A percentile compares a stretch with the other conserved stretches of the same genome.
These are phyloP conservation scores for Xylaria curta DNA, from an alignment of 495 filamentous ascomycete genomes.

Conservation along the genomic window DNA sequence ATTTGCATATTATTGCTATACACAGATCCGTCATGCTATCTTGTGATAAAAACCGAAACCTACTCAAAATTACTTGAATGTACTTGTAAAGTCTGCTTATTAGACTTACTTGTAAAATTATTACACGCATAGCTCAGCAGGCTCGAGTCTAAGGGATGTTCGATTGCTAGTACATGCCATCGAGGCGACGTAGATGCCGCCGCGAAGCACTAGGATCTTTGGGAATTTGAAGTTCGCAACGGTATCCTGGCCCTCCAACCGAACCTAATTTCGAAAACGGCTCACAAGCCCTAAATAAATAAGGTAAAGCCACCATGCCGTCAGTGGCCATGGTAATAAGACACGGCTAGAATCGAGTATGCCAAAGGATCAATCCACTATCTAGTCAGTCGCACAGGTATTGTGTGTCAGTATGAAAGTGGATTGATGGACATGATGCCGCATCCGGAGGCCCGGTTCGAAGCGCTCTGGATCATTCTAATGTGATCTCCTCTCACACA, in stretches of 20 bases:
- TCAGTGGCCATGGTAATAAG: not conserved
- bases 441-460: conserved; percentile 7
- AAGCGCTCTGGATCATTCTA: conserved; percentile 12
- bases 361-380: conserved; percentile 2
- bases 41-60: not conserved
- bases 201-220: not conserved
- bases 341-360: not conserved
- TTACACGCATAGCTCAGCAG: not conserved
- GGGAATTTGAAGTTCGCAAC: conserved; percentile 38
- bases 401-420: conserved; percentile 6
- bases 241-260: conserved; percentile 30
- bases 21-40: not conserved
- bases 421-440: not conserved
- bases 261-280: not conserved
- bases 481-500: not conserved
- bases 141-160: not conserved
- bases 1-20: not conserved
- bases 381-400: conserved; percentile 9
- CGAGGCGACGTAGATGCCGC: not conserved
- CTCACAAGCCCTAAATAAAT: not conserved
- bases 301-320: not conserved
- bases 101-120: not conserved
- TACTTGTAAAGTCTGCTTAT: not conserved
- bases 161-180: not conserved
- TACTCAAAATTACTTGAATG: not conserved